Conservation (phyloP, 495 filamentous ascomycete genomes). For the Aspergillus carlsbadensis region DNA sequence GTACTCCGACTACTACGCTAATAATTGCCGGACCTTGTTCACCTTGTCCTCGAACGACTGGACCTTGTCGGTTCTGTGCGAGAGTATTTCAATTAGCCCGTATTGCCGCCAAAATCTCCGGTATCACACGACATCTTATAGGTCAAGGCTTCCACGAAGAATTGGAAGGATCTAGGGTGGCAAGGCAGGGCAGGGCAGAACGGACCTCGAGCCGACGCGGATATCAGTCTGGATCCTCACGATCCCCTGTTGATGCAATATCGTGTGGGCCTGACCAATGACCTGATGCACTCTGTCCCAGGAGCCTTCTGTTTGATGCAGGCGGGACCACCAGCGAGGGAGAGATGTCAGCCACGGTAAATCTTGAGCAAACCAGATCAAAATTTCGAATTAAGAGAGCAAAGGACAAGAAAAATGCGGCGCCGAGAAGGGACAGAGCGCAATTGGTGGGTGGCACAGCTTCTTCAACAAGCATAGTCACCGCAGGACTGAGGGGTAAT, state of each 20-base stretch:
- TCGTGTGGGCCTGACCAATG: constrained; percentile 85
- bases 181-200: constrained; percentile 7
- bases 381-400: not conserved
- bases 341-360: constrained; percentile 11
- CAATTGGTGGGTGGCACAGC: not conserved
- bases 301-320: constrained; percentile 64
- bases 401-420: not conserved
- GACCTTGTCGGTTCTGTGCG: constrained; percentile 62
- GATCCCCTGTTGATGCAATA: constrained; percentile 79
- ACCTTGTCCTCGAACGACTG: constrained; percentile 70
- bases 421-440: not conserved
- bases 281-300: constrained; percentile 89
- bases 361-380: not conserved
- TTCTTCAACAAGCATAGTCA: not conserved
- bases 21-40: constrained; percentile 56
- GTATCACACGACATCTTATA: too few species aligned
- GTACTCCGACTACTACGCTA: constrained; percentile 40
- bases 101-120: constrained; percentile 2
- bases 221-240: constrained; percentile 88
- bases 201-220: constrained; percentile 77
- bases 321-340: not conserved
- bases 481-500: constrained; percentile 2
- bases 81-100: constrained; percentile 16
- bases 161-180: not conserved
- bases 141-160: not conserved